Conservation (phyloP, 2,329 filamentous ascomycete genomes). For the Venturia effusa region DNA sequence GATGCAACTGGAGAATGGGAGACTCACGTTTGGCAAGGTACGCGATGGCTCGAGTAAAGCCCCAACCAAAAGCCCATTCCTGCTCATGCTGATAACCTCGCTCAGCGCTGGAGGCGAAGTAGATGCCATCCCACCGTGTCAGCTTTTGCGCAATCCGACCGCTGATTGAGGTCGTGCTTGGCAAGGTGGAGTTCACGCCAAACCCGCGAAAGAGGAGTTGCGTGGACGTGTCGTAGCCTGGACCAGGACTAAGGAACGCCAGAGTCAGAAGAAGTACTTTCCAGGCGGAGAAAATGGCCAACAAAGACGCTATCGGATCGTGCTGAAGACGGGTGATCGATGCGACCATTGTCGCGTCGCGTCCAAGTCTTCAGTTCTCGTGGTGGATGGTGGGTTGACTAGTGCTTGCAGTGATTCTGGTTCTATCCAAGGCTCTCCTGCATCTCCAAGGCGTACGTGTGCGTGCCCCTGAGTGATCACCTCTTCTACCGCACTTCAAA, state of each 20-base stretch:
- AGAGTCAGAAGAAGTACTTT: slow-evolving; percentile 56
- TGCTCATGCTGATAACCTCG: slow-evolving; percentile 65
- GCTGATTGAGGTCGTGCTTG: slow-evolving; percentile 10
- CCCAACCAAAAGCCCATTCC: slow-evolving; percentile 71
- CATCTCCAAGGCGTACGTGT: not conserved
- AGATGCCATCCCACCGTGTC: slow-evolving; percentile 72
- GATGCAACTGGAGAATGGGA: not conserved
- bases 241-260: slow-evolving; percentile 45
- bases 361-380: not conserved
- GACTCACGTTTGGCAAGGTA: slow-evolving; percentile 31
- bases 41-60: slow-evolving; percentile 36
- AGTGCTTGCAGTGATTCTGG: not conserved
- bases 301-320: slow-evolving; percentile 14
- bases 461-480: not conserved
- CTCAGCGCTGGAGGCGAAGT: slow-evolving; percentile 54
- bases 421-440: not conserved
- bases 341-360: not conserved
- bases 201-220: slow-evolving; percentile 25
- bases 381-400: not conserved
- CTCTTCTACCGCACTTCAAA: not conserved
- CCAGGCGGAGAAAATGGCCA: slow-evolving; percentile 47
- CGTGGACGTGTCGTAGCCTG: slow-evolving; percentile 70
- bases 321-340: not conserved
- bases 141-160: slow-evolving; percentile 43
- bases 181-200: slow-evolving; percentile 10